Percentiles rank a stretch among this genome's conserved stretches.
These are phyloP conservation scores for Magnaporthiopsis incrustans DNA, from an alignment of 2,329 filamentous ascomycete species.

Conservation along the genomic window DNA sequence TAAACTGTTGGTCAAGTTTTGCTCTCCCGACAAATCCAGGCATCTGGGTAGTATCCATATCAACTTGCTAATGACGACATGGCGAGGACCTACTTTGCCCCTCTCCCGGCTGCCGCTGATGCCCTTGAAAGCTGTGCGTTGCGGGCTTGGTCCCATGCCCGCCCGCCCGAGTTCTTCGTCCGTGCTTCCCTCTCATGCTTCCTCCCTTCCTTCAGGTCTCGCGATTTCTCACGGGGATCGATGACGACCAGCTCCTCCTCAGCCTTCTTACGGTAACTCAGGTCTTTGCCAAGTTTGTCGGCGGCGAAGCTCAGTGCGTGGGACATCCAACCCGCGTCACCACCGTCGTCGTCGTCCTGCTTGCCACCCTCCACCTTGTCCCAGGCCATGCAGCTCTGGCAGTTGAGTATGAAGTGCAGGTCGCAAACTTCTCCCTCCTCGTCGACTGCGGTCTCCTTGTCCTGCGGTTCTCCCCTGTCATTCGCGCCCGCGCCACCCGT, in stretches of 20 bases:
- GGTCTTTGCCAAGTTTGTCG: conserved; percentile 83
- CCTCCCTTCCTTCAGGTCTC: conserved; percentile 59
- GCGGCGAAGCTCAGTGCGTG: conserved; percentile 81
- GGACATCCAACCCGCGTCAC: conserved; percentile 60
- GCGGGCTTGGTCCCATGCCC: conserved; percentile 50
- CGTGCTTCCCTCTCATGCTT: conserved; percentile 49
- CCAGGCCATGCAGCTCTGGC: conserved; percentile 85
- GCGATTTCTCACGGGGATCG: conserved; percentile 78
- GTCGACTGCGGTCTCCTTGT: conserved; percentile 9
- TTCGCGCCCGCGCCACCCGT: conserved; percentile 13
- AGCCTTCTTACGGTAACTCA: conserved; percentile 83
- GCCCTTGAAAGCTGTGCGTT: conserved; percentile 48
- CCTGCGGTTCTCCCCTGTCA: conserved; percentile 10
- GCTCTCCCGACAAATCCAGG: background rate
- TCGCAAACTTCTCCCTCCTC: conserved; percentile 72
- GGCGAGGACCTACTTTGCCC: conserved; percentile 34
- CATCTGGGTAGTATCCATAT: background rate
- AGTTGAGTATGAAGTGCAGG: conserved; percentile 91
- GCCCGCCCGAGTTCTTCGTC: conserved; percentile 40
- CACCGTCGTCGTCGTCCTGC: conserved; percentile 47
- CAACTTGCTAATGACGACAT: background rate
- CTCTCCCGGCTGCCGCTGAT: conserved; percentile 47
- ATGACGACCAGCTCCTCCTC: conserved; percentile 90
- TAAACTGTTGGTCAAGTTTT: background rate
- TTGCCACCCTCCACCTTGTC: conserved; percentile 50